Base-by-base conservation (phyloP, 495 filamentous ascomycete species). In the Lophium mytilinum region DNA sequence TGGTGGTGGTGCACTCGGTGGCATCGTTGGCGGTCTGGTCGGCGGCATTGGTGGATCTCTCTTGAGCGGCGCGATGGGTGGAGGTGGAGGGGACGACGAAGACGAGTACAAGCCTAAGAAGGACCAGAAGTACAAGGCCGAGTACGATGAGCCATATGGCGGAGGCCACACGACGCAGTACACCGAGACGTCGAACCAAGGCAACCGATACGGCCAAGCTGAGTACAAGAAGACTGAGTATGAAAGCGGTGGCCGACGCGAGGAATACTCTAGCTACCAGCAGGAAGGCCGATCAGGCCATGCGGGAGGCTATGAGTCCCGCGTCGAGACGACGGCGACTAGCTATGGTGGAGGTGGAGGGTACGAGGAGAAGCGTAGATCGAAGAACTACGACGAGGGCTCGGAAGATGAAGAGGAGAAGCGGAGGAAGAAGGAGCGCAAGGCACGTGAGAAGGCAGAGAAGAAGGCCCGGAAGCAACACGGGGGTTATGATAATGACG, bases 151-250 rank as follows among this genome's bases (percentile, higher is more conserved):
- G 6, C 24, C 24, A 6, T 30, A 30, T 30, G 24, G 24, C 24
- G 78, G 77, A 39, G 73, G 70, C 15, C 74, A 78, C 56, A 68
- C 57, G 4, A 60, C 74, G 56, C 72, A 63, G 11, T 70, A 72
- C 24, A 73, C 71, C 9, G 71, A 79, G 57, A 73, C 74, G 47
- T 76, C 73, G 15, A 74, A 66, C 49, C 74, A 56, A 41, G 63
- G 70, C 2, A 67, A 69, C 12, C 53, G 63, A 15, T 78, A 80
- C 55, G 76, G 73, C 34, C 74, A 80, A 56, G 73, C 77, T 34
- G 63, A 76, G 64, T 71, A 73, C 56, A 69, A 65, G 10, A 62
- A 75, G 58, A 77, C 70, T 11, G 66, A 67, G 37, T 72, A 75
- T 52, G 66, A 71, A 33, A 66, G 66, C 34, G 78, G 77, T 41